phyloP scores from a whole-genome alignment of 169 alveolate genomes.

The Cryptosporidium parvum region DNA sequence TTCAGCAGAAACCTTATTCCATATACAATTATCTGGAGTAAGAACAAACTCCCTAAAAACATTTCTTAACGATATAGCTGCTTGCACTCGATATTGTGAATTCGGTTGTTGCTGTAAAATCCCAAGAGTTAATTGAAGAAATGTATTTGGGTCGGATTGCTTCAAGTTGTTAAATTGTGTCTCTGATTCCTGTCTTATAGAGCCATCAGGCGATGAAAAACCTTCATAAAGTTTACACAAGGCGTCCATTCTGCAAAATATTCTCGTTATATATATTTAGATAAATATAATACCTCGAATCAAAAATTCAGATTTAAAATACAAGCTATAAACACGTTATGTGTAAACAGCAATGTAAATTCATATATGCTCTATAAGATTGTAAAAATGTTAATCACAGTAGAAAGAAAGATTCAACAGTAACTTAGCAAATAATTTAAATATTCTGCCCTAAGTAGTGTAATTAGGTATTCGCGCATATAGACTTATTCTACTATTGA shows the following conservation, averaged over 20 bases:
- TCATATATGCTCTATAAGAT: slow-evolving; percentile 14
- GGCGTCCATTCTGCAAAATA: slow-evolving; percentile 49
- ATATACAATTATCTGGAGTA: slow-evolving; percentile 61
- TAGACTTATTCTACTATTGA: slow-evolving; percentile 12
- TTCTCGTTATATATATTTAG: slow-evolving; percentile 11
- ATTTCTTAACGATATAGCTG: slow-evolving; percentile 69
- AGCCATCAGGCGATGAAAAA: slow-evolving; percentile 68
- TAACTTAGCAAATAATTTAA: not conserved
- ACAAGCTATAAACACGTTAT: not conserved
- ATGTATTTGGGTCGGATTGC: slow-evolving; percentile 72
- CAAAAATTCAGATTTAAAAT: slow-evolving; percentile 8
- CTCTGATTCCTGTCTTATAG: slow-evolving; percentile 72
- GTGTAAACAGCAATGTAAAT: not conserved
- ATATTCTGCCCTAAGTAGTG: not conserved
- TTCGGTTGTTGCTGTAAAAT: slow-evolving; percentile 70
- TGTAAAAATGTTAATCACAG: not conserved
- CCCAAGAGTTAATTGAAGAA: slow-evolving; percentile 53
- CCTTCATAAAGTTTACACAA: slow-evolving; percentile 71
- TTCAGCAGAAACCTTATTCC: slow-evolving; percentile 63
- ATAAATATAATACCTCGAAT: not conserved
- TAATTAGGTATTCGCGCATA: slow-evolving; percentile 13
- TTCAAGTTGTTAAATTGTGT: slow-evolving; percentile 54
- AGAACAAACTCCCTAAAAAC: slow-evolving; percentile 66
- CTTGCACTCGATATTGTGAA: slow-evolving; percentile 72
- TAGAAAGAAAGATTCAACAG: not conserved